Conservation (phyloP, 2,329 filamentous ascomycete genomes). For the Talaromyces sp. region DNA sequence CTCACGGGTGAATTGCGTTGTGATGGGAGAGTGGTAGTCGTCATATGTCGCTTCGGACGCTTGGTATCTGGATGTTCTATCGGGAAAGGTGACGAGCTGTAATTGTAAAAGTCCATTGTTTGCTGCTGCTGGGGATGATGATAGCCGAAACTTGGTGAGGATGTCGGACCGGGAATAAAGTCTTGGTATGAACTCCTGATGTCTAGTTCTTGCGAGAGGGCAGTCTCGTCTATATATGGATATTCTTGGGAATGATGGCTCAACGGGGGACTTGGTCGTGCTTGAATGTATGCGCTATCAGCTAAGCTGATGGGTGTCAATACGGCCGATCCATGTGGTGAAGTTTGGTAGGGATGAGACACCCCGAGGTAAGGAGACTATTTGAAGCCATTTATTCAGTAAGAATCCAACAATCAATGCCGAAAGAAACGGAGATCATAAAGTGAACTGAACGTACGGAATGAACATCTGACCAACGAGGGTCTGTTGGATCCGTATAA, state of each 20-base stretch:
- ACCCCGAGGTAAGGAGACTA: slow-evolving; percentile 24
- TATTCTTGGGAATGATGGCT: slow-evolving; percentile 36
- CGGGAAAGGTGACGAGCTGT: slow-evolving; percentile 21
- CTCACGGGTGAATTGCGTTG: slow-evolving; percentile 28
- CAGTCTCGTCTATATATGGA: slow-evolving; percentile 29
- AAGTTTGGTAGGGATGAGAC: slow-evolving; percentile 31
- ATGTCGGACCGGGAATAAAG: slow-evolving; percentile 25
- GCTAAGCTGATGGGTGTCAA: slow-evolving; percentile 38
- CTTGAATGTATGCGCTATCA: slow-evolving; percentile 29
- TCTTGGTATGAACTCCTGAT: slow-evolving; percentile 32
- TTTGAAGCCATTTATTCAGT: background rate
- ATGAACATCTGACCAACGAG: slow-evolving; percentile 27
- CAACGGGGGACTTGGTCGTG: slow-evolving; percentile 31
- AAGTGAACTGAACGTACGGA: slow-evolving; percentile 26
- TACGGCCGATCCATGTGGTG: slow-evolving; percentile 26
- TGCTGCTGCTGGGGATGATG: slow-evolving; percentile 7
- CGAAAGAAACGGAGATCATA: background rate
- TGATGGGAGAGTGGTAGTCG: slow-evolving; percentile 16
- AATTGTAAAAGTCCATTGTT: slow-evolving; percentile 17
- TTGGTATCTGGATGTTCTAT: slow-evolving; percentile 20
- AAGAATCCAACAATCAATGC: background rate
- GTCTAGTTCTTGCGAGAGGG: slow-evolving; percentile 32
- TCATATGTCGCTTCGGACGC: slow-evolving; percentile 22
- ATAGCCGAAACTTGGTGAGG: slow-evolving; percentile 24
- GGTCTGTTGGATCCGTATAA: slow-evolving; percentile 25